Conservation (phyloP, 2,329 filamentous ascomycete species). For the Hirsutella minnesotensis region DNA sequence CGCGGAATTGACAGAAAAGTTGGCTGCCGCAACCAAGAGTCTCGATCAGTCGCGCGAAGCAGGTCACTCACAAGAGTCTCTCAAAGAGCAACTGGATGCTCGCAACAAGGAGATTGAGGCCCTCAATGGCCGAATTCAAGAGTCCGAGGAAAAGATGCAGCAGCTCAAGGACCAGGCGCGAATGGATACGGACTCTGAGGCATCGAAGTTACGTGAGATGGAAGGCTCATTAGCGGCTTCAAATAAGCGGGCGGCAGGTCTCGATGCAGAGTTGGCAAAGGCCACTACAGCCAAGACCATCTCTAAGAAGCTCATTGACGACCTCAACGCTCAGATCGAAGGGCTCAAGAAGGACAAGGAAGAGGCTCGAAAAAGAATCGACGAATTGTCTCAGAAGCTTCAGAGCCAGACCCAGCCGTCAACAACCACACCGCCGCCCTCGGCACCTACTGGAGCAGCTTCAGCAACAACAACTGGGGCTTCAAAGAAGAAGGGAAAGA, state of each 20-base stretch:
- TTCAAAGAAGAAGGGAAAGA: constrained; percentile 62
- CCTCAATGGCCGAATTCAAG: constrained; percentile 35
- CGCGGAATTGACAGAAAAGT: constrained; percentile 49
- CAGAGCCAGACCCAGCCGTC: constrained; percentile 15
- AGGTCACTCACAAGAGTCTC: constrained; percentile 25
- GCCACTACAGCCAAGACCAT: constrained; percentile 25
- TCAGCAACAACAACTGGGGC: constrained; percentile 11
- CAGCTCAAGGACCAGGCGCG: constrained; percentile 26
- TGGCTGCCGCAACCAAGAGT: constrained; percentile 57
- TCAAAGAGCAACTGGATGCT: constrained; percentile 38
- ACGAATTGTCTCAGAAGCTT: constrained; percentile 32
- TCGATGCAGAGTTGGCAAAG: constrained; percentile 29
- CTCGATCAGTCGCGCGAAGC: constrained; percentile 36
- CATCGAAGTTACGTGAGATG: constrained; percentile 22
- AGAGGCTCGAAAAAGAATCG: constrained; percentile 19
- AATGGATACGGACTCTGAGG: constrained; percentile 18
- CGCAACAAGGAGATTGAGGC: constrained; percentile 35
- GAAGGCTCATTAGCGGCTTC: constrained; percentile 22
- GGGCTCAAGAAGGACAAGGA: constrained; percentile 20
- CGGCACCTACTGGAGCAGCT: constrained; percentile 12
- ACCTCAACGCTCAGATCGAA: constrained; percentile 24
- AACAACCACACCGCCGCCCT: constrained; percentile 9
- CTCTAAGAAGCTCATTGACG: constrained; percentile 28
- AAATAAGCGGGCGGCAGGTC: constrained; percentile 20
- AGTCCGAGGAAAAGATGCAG: constrained; percentile 31